Conservation (phyloP, 495 filamentous ascomycete genomes). For the Trichoderma gamsii region DNA sequence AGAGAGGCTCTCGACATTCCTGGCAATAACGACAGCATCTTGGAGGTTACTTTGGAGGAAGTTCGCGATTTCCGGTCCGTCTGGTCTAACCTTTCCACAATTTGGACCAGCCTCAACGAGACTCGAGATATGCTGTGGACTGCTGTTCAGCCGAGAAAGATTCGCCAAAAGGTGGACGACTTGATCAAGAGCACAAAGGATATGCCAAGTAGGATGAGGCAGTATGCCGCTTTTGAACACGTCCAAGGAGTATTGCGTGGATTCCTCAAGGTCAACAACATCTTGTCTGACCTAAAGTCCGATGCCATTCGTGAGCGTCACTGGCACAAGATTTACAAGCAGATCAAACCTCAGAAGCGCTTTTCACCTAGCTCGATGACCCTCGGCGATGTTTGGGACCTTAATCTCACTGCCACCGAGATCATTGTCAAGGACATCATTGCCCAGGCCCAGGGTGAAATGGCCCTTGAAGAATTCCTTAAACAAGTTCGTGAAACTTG, state of each 20-base stretch:
- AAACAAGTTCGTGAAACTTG: conserved; percentile 95
- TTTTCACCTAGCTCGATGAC: conserved; percentile 91
- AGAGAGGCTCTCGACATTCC: conserved; percentile 94
- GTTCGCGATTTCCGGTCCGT: conserved; percentile 99
- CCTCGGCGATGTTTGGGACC: conserved; percentile 95
- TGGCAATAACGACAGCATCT: conserved; percentile 64
- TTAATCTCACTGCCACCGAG: conserved; percentile 82
- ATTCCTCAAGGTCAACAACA: conserved; percentile 78
- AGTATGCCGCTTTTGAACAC: conserved; percentile 98
- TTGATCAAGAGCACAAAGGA: conserved; percentile 98
- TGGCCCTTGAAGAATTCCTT: conserved; percentile 97
- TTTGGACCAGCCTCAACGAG: conserved; percentile 95
- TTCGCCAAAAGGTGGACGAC: conserved; percentile 78
- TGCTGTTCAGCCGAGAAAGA: conserved; percentile 85
- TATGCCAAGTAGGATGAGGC: conserved; percentile 97
- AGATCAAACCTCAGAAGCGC: conserved; percentile 79
- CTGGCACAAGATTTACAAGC: conserved; percentile 96
- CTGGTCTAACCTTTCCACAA: conserved; percentile 87
- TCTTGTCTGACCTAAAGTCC: conserved; percentile 88
- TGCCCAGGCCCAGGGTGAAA: conserved; percentile 91
- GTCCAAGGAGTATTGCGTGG: conserved; percentile 86
- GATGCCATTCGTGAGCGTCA: conserved; percentile 94
- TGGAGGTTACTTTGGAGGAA: conserved; percentile 81
- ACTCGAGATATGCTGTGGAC: conserved; percentile 87
- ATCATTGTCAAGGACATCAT: conserved; percentile 84